Evolutionary conservation across 2,329 filamentous ascomycete genomes (phyloP).

Genomic region (Beauveria australis): DNA sequence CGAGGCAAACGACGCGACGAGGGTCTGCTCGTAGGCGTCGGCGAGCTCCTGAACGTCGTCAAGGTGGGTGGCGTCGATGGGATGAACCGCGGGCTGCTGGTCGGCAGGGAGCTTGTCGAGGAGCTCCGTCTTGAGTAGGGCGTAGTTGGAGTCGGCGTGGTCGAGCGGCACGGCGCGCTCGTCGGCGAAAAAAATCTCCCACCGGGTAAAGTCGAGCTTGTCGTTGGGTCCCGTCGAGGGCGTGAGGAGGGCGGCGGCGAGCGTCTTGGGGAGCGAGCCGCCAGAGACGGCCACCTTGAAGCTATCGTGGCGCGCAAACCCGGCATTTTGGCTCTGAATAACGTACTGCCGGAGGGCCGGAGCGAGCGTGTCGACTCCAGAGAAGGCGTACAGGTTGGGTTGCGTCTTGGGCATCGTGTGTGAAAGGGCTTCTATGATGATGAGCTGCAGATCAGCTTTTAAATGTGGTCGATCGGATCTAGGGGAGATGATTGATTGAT

Average conservation of each 20-base stretch:
- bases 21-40: slow-evolving; percentile 82
- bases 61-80: slow-evolving; percentile 59
- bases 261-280: slow-evolving; percentile 81
- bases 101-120: slow-evolving; percentile 75
- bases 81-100: slow-evolving; percentile 61
- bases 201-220: slow-evolving; percentile 68
- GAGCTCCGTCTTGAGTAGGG: slow-evolving; percentile 75
- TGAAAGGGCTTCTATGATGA: not conserved
- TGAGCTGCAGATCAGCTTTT: not conserved
- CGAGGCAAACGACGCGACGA: slow-evolving; percentile 79
- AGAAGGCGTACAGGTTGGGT: slow-evolving; percentile 74
- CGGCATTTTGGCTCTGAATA: slow-evolving; percentile 70
- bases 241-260: slow-evolving; percentile 74
- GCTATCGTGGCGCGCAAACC: slow-evolving; percentile 67
- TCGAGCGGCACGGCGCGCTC: slow-evolving; percentile 90
- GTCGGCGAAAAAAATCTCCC: slow-evolving; percentile 98
- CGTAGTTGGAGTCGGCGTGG: slow-evolving; percentile 91
- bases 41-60: slow-evolving; percentile 85
- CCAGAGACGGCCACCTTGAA: slow-evolving; percentile 94
- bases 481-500: not conserved
- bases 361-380: slow-evolving; percentile 61
- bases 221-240: slow-evolving; percentile 45
- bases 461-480: not conserved
- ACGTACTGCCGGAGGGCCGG: slow-evolving; percentile 73
- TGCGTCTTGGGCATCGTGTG: slow-evolving; percentile 45